A percentile compares a stretch with the other conserved stretches of the same genome.
Conservation (phyloP, 2,329 filamentous ascomycete species). For the Saccharata proteae region DNA sequence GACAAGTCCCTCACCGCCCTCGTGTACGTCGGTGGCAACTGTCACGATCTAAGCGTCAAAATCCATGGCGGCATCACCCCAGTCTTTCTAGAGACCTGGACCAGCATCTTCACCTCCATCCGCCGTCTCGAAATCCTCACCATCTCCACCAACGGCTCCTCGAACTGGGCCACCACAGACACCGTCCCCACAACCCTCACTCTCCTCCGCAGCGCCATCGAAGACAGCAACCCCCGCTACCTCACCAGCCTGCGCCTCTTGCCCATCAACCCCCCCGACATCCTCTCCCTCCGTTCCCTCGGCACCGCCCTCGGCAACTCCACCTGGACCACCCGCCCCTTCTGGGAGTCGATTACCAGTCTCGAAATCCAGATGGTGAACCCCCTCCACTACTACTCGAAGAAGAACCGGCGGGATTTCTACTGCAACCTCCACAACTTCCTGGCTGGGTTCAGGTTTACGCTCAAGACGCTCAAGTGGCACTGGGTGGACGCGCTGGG, state of each 20-base stretch:
- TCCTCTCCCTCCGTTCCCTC: slow-evolving; percentile 4
- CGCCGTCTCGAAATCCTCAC: neutral
- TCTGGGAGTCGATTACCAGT: slow-evolving; percentile 1
- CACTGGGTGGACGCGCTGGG: slow-evolving; percentile 3
- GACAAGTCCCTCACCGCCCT: neutral
- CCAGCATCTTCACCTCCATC: neutral
- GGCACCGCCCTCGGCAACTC: neutral
- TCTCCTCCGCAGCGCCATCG: neutral
- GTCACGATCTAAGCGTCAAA: neutral
- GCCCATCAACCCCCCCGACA: slow-evolving; percentile 3
- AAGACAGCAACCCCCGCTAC: neutral
- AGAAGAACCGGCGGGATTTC: slow-evolving; percentile 3
- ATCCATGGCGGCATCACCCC: neutral
- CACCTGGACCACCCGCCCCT: neutral
- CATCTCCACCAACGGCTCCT: neutral
- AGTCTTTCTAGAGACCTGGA: slow-evolving; percentile 1
- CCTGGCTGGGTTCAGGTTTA: slow-evolving; percentile 2
- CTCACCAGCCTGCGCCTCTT: slow-evolving; percentile 3
- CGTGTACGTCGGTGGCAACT: neutral
- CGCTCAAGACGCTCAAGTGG: slow-evolving; percentile 3
- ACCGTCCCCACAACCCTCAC: no score
- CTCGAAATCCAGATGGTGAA: slow-evolving; percentile 4
- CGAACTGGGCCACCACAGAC: slow-evolving; percentile 2
- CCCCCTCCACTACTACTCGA: neutral
- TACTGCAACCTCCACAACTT: slow-evolving; percentile 4